phyloP scores from a whole-genome alignment of 2,329 filamentous ascomycete species.

The Trichophyton rubrum region DNA sequence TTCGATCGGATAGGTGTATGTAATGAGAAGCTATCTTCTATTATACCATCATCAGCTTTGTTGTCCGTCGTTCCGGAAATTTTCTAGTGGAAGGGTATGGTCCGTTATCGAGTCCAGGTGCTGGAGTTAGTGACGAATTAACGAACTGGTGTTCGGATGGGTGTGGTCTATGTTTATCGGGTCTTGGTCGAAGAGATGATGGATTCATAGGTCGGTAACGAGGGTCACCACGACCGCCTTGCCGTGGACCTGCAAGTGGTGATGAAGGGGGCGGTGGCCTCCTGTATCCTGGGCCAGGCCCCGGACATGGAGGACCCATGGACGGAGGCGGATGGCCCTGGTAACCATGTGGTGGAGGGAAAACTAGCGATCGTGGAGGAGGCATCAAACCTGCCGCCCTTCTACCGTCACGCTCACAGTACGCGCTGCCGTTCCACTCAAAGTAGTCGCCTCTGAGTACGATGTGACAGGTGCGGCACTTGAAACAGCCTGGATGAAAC shows the following conservation, averaged over 20 bases:
- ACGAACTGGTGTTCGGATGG: slow-evolving; percentile 1
- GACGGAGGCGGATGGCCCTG: slow-evolving; percentile 12
- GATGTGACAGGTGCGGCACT: slow-evolving; percentile 59
- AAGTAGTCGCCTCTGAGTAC: slow-evolving; percentile 78
- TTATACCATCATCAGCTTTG: slow-evolving; percentile 38
- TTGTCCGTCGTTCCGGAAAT: slow-evolving; percentile 39
- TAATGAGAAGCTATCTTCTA: neutral
- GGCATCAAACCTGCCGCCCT: slow-evolving; percentile 34
- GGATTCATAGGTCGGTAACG: neutral
- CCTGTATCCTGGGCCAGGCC: neutral
- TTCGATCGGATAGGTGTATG: neutral
- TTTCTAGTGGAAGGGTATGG: slow-evolving; percentile 17
- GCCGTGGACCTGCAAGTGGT: slow-evolving; percentile 14
- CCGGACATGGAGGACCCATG: neutral
- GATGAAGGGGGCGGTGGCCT: slow-evolving; percentile 4
- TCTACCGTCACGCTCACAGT: slow-evolving; percentile 78
- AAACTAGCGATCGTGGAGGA: slow-evolving; percentile 18
- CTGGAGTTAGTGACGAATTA: slow-evolving; percentile 12
- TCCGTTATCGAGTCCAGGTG: slow-evolving; percentile 12
- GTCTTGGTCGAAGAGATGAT: slow-evolving; percentile 2
- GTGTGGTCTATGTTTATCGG: neutral
- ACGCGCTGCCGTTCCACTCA: slow-evolving; percentile 66
- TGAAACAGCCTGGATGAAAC: slow-evolving; percentile 78
- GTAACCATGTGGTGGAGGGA: slow-evolving; percentile 13
- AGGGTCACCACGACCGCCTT: slow-evolving; percentile 12